Base-by-base conservation (phyloP, 352 stramenopile genomes). In the Blastocystis sp. region DNA sequence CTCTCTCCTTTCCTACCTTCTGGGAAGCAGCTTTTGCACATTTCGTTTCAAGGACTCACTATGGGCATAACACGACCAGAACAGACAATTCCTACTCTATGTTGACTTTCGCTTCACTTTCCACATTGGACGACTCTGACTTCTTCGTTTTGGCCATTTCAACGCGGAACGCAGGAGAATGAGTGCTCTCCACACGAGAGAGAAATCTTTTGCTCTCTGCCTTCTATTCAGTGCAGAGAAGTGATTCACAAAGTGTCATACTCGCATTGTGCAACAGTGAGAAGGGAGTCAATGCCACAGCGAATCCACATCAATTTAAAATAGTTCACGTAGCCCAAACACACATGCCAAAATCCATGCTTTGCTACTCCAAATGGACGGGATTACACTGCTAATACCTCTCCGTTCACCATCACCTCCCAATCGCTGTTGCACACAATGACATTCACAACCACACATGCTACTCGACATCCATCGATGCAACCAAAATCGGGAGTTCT, bases 11-110 rank as follows among this genome's bases (percentile, higher is more conserved):
- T 10, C 9, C 34, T 67, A 84, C 74, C 74, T 70, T 40, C 74
- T 66, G 5, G 74, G 74, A 11, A 84, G 48, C n/a, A 84, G 34
- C 53, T 84, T 62, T 40, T 84, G 74, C n/a, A 84, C 74, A 59
- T 84, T 84, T 69, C 56, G 52, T 5, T 64, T 28, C 56, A 84
- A 52, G 3, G 60, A 52, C 10, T 84, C 66, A 28, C 74, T 84
- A 67, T 11, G 14, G 2, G 7, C 9, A 19, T 70, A 69, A 34
- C 23, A 60, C 60, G 2, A 14, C 48, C 5, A 56, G 14, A 17
- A 14, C 5, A 56, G 48, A 56, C 5, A 56, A 14, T 14, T 17
- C 48, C 5, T 56, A 56, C 48, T 56, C 48, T 56, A 56, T 56
- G 14, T 56, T 56, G 5, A 56, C 48, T 56, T 56, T 56, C 5